Evolutionary conservation across 176 grass and related monocot species (phyloP).

Genomic region (Tillandsia leiboldiana): DNA sequence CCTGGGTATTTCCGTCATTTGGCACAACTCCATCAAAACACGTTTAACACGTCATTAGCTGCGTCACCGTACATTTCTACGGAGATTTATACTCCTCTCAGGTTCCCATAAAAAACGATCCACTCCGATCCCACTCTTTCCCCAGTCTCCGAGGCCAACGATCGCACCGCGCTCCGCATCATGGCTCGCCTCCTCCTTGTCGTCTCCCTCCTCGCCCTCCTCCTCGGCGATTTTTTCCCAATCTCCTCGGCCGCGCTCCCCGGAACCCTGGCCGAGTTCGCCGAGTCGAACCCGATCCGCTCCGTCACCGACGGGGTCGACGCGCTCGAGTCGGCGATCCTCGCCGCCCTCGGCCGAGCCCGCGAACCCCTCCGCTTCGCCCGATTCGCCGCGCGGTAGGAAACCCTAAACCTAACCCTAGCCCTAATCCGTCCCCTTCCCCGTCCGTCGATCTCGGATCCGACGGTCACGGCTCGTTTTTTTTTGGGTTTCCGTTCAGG

Average conservation of each 20-base stretch:
- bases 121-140: neutral
- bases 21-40: neutral
- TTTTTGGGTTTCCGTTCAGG: constrained; percentile 20
- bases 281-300: constrained; percentile 61
- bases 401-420: neutral
- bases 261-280: constrained; percentile 12
- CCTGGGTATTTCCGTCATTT: neutral
- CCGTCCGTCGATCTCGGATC: neutral
- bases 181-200: constrained; percentile 40
- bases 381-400: constrained; percentile 58
- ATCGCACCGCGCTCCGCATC: neutral
- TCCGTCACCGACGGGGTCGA: constrained; percentile 50
- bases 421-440: neutral
- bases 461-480: neutral
- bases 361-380: constrained; percentile 63
- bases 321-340: constrained; percentile 57
- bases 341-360: constrained; percentile 60
- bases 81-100: neutral
- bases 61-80: constrained; percentile 11
- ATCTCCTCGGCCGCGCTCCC: constrained; percentile 5
- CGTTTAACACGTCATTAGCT: constrained; percentile 16
- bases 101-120: neutral
- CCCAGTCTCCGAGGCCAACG: neutral
- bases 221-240: constrained; percentile 20
- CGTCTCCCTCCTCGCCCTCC: constrained; percentile 35